Conservation (phyloP, 768 basidiomycete genomes). For the Pilatotrama ljubarskyi region DNA sequence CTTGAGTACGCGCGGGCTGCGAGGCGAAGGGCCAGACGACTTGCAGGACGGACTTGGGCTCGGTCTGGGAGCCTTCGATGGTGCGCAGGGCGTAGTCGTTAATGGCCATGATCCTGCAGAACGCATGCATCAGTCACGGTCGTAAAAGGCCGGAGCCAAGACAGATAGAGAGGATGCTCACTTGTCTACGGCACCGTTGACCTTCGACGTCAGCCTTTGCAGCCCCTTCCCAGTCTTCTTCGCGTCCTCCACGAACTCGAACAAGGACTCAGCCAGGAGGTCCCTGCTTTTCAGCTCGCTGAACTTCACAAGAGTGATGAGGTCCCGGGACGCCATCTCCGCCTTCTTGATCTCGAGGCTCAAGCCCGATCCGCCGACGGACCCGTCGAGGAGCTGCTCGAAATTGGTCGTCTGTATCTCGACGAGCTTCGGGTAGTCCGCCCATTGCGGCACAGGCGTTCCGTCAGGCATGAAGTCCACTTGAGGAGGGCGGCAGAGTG, state of each 20-base stretch:
- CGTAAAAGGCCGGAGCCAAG: neutral
- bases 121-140: neutral
- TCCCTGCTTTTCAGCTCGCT: constrained; percentile 66
- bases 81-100: constrained; percentile 68
- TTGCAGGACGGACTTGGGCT: constrained; percentile 29
- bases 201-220: constrained; percentile 61
- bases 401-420: constrained; percentile 62
- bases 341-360: constrained; percentile 73
- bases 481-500: constrained; percentile 40
- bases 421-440: constrained; percentile 63
- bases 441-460: constrained; percentile 39
- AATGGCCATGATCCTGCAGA: constrained; percentile 65
- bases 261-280: constrained; percentile 50
- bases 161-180: constrained; percentile 35
- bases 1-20: constrained; percentile 34
- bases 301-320: constrained; percentile 58
- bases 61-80: constrained; percentile 43
- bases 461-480: neutral
- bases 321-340: constrained; percentile 73
- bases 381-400: constrained; percentile 60
- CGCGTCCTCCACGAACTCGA: constrained; percentile 60
- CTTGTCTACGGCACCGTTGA: constrained; percentile 77
- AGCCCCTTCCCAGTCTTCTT: constrained; percentile 59
- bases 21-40: constrained; percentile 36
- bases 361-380: constrained; percentile 57